Evolutionary conservation across 192 early-diverging fungal species (phyloP), one percentile per base, ranked within the genome.

Genomic region (Backusella luteola): DNA sequence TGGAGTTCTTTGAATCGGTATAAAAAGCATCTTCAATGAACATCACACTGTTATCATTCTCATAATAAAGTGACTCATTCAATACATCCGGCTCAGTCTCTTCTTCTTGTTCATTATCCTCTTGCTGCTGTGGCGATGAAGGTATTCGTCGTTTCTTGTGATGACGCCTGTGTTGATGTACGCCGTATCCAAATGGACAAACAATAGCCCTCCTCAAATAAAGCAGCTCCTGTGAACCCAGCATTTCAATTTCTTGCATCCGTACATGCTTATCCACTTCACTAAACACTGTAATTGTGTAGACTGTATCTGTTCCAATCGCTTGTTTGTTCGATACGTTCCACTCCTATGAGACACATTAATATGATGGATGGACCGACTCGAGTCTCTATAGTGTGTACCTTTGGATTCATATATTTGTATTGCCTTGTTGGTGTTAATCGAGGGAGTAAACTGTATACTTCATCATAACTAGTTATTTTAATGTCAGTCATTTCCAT

Each of bases 21-120:
- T 69, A 69, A 41, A 69, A 23, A 3, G n/a, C 3, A 38, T 69
- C n/a, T 26, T 69, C 68, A 21, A 69, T 69, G 41, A 69, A 34
- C 12, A 69, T 36, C n/a, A 36, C 23, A 21, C 68, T 41, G 4
- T 4, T 69, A 2, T 69, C 34, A 19, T 67, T 17, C 7, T 29
- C 67, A 34, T 29, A 29, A 14, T 29, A 63, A 29, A 63, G 23
- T 63, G 26, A 4, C 26, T 71, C 41, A 29, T 29, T 49, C 11
- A 46, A 21, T 2, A 3, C 26, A 49, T 44, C 26, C 2, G 49
- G 1, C 1, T 71, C n/a, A 17, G 6, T 32, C 3, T 2, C 34
- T 15, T n/a, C 39, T 5, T 46, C 41, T n/a, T 42, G 5, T 1
- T 23, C 23, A 42, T 26, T 8, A n/a, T 56, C 21, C 1, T 56